Percentiles rank a stretch among this genome's conserved stretches.
Evolutionary conservation across 345 rosid species (phyloP).

Genomic region (Mercurialis annua): DNA sequence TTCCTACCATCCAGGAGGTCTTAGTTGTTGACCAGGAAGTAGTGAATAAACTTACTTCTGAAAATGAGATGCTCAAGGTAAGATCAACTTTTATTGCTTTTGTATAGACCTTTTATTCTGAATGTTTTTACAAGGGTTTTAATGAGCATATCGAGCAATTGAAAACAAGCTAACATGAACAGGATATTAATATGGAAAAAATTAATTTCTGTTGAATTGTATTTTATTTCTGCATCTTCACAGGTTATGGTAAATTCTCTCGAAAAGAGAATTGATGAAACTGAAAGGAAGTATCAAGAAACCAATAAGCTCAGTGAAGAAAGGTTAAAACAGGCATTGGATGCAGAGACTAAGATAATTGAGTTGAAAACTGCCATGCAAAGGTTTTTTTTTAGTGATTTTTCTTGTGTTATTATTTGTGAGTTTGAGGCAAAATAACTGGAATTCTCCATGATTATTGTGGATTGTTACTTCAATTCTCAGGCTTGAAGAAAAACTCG

Average conservation of each 20-base stretch:
- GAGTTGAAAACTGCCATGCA: conserved; percentile 84
- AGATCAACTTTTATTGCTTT: conserved; percentile 10
- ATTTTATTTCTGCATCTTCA: background rate
- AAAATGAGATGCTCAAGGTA: conserved; percentile 91
- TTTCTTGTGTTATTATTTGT: background rate
- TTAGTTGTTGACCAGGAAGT: conserved; percentile 62
- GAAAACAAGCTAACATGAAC: background rate
- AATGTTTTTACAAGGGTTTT: background rate
- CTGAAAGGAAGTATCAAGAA: conserved; percentile 75
- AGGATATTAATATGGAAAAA: background rate
- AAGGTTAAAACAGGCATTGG: conserved; percentile 83
- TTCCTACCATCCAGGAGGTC: conserved; percentile 70
- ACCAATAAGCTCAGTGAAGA: conserved; percentile 78
- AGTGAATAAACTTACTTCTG: conserved; percentile 72
- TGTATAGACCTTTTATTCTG: background rate
- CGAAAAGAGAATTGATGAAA: conserved; percentile 84
- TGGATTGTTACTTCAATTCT: conserved; percentile 22
- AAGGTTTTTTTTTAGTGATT: conserved; percentile 42
- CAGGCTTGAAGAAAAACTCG: conserved; percentile 88
- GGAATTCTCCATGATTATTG: background rate
- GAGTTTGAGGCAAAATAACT: background rate
- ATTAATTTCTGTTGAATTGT: background rate
- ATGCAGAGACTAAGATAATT: conserved; percentile 78
- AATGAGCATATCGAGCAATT: background rate
- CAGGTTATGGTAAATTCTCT: conserved; percentile 79